These are phyloP conservation scores for Neoconidiobolus thromboides DNA, from an alignment of 371 early-diverging fungal species.

Conservation along the genomic window DNA sequence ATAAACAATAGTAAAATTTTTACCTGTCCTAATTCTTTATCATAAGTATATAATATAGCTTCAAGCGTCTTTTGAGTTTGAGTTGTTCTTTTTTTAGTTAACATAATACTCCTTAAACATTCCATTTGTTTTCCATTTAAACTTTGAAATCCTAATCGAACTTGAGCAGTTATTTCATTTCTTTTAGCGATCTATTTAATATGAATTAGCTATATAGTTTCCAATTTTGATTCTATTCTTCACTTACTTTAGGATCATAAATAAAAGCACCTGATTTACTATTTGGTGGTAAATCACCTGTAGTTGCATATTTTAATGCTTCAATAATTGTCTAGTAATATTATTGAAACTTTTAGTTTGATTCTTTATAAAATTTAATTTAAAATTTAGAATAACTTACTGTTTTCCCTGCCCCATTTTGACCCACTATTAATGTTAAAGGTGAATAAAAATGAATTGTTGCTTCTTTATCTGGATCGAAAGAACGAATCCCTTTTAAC, in stretches of 20 bases:
- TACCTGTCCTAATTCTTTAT: slow-evolving; percentile 41
- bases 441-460: slow-evolving; percentile 86
- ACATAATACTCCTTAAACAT: slow-evolving; percentile 57
- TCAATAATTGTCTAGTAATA: slow-evolving; percentile 78
- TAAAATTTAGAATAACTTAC: too few species aligned
- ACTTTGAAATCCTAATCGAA: slow-evolving; percentile 73
- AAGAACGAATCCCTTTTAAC: slow-evolving; percentile 91
- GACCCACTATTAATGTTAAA: slow-evolving; percentile 96
- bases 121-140: slow-evolving; percentile 55
- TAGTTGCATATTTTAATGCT: slow-evolving; percentile 91
- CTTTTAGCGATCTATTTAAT: slow-evolving; percentile 46
- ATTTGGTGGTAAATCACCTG: slow-evolving; percentile 93
- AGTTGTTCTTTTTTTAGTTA: slow-evolving; percentile 44
- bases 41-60: slow-evolving; percentile 32
- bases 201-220: background rate
- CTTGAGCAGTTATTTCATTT: slow-evolving; percentile 85
- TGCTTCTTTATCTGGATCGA: slow-evolving; percentile 57
- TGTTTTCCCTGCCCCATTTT: slow-evolving; percentile 98
- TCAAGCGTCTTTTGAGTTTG: slow-evolving; percentile 71
- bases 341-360: too few species aligned
- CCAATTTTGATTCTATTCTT: background rate
- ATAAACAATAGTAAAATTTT: background rate
- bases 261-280: slow-evolving; percentile 86
- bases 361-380: too few species aligned
- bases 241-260: slow-evolving; percentile 83